phyloP scores from a whole-genome alignment of 176 grass and related monocot genomes.

The Bonia amplexicaulis region DNA sequence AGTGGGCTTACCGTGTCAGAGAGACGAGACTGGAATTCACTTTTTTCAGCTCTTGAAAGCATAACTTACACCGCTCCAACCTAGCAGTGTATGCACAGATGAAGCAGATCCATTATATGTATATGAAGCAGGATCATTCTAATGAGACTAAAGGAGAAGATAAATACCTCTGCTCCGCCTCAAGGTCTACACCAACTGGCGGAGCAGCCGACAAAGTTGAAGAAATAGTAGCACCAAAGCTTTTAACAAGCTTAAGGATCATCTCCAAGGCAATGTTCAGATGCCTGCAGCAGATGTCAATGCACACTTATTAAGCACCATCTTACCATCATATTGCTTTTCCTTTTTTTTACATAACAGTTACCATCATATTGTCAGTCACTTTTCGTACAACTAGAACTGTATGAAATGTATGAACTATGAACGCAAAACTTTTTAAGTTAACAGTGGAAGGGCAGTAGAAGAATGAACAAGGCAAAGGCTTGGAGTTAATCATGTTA shows the following conservation, averaged over 20 bases:
- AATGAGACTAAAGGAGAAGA: not conserved
- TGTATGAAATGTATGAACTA: slow-evolving; percentile 9
- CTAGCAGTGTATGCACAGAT: slow-evolving; percentile 27
- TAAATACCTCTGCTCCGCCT: slow-evolving; percentile 56
- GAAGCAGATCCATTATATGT: slow-evolving; percentile 21
- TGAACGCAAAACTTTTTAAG: not conserved
- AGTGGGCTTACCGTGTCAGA: slow-evolving; percentile 40
- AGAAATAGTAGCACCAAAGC: slow-evolving; percentile 52
- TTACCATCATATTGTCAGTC: not conserved
- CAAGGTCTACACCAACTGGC: slow-evolving; percentile 53
- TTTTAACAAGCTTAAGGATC: slow-evolving; percentile 47
- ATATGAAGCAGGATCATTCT: not conserved
- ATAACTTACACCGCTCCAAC: slow-evolving; percentile 54
- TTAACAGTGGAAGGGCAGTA: not conserved
- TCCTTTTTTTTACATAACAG: not conserved
- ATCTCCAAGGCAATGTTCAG: slow-evolving; percentile 53
- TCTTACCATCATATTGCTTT: not conserved
- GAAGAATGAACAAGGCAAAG: not conserved
- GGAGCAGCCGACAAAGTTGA: slow-evolving; percentile 47
- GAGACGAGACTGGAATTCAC: slow-evolving; percentile 29
- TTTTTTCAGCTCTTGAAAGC: slow-evolving; percentile 58
- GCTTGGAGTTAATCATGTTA: not conserved
- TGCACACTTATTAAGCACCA: not conserved
- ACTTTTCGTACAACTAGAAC: not conserved
- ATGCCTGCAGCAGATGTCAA: slow-evolving; percentile 40